Base-by-base conservation (phyloP, 176 grass and related monocot genomes). In the Phragmites australis region DNA sequence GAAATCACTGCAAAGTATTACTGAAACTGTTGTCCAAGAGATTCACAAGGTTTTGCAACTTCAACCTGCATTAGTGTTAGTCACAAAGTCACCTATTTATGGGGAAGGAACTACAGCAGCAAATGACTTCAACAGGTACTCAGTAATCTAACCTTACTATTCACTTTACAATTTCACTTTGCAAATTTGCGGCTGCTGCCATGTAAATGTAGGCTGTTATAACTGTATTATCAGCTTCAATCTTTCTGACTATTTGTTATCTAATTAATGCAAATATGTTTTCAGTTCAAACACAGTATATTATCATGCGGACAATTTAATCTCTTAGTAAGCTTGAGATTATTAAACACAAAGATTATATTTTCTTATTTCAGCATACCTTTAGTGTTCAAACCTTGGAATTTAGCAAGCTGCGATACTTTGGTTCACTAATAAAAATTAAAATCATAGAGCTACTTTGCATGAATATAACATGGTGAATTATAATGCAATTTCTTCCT, bases 11-110 rank as follows among this genome's bases (percentile, higher is more conserved):
- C 89, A 94, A 74, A 89, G 65, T 69, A 48, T 83, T 70, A 55
- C 76, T 11, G 90, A 93, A 94, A 82, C 59, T 77, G 75, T 93
- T 81, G 88, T 98, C 72, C 70, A 98, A 21, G 86, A 93, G 77
- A 83, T 93, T 76, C 83, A 43, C 68, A 87, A 69, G 56, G 55
- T 98, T 74, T 91, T 94, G 34, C 74, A 83, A 69, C 76, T 87
- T 89, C 92, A 94, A 76, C 88, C 92, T 87, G 68, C 89, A 74
- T 82, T 98, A 78, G 88, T 98, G 55, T 75, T 98, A 82, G 86
- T 87, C 62, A 91, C 95, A 56, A 98, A 98, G 79, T 63, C 86
- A 72, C 71, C 85, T 67, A 19, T 88, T 80, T 94, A 87, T 87
- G 80, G 72, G 57, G 82, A 89, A 70, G 80, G 72, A 80, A 72